Evolutionary conservation across 73 alveolate genomes (phyloP).

Genomic region (Tetrahymena thermophila): DNA sequence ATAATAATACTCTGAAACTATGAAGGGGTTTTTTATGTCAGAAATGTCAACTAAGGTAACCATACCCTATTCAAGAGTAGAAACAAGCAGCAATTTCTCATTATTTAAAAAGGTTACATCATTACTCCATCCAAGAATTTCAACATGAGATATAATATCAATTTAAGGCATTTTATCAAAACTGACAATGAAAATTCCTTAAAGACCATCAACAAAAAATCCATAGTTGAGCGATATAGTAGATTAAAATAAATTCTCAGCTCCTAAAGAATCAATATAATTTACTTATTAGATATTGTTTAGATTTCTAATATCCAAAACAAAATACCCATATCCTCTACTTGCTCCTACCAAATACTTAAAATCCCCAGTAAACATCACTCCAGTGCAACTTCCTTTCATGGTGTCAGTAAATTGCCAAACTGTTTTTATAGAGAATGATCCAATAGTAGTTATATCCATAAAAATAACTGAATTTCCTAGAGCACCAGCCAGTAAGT

Average conservation of each 20-base stretch:
- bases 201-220: not conserved
- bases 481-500: not conserved
- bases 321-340: not conserved
- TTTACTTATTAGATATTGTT: not conserved
- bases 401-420: not conserved
- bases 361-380: not conserved
- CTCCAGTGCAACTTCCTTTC: not conserved
- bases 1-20: not conserved
- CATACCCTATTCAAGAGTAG: not conserved
- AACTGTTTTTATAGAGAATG: not conserved
- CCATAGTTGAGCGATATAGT: not conserved
- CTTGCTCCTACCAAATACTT: not conserved
- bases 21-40: not conserved
- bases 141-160: not conserved
- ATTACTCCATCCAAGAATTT: not conserved
- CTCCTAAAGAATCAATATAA: not conserved
- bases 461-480: not conserved
- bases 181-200: not conserved
- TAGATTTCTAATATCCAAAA: not conserved
- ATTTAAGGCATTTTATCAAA: not conserved
- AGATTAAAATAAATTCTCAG: not conserved
- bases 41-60: not conserved
- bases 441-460: not conserved
- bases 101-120: not conserved
- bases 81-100: not conserved